phyloP scores from a whole-genome alignment of 768 basidiomycete species.

The Mycena venus region DNA sequence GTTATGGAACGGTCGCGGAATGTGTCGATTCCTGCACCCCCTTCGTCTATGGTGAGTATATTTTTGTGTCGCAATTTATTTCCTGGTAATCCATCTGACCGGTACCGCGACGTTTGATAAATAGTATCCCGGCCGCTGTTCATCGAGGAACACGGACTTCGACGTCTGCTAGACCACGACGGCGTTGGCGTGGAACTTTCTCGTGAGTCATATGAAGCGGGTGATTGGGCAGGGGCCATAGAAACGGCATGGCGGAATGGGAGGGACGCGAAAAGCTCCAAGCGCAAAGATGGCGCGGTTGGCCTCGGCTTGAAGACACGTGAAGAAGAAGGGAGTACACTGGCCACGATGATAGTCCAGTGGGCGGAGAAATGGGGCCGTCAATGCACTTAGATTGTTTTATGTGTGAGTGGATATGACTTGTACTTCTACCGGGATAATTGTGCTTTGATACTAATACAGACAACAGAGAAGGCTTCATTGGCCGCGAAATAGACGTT shows the following conservation, averaged over 20 bases:
- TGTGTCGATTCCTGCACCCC: slow-evolving; percentile 83
- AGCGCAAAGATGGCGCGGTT: slow-evolving; percentile 55
- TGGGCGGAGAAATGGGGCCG: slow-evolving; percentile 60
- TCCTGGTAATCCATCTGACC: neutral
- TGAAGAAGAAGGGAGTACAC: slow-evolving; percentile 55
- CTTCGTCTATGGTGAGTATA: slow-evolving; percentile 76
- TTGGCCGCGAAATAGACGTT: neutral
- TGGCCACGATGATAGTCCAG: slow-evolving; percentile 62
- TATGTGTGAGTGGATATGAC: neutral
- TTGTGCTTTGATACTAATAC: neutral
- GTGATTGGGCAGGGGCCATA: slow-evolving; percentile 76
- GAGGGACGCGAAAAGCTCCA: slow-evolving; percentile 57
- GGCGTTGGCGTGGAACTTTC: slow-evolving; percentile 80
- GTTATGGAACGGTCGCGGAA: slow-evolving; percentile 87
- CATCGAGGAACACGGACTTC: slow-evolving; percentile 84
- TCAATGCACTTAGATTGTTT: neutral
- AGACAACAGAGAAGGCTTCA: too few relatives aligned
- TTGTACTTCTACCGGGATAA: neutral
- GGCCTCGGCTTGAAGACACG: slow-evolving; percentile 56
- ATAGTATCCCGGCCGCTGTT: slow-evolving; percentile 85
- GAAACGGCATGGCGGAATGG: slow-evolving; percentile 71
- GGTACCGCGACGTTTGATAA: neutral
- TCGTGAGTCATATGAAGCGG: slow-evolving; percentile 75
- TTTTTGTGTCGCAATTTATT: neutral
- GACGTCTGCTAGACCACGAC: slow-evolving; percentile 69